Evolutionary conservation across 352 stramenopile species (phyloP), one percentile per base, ranked within the genome.

Genomic region (Pythium sukuiense): DNA sequence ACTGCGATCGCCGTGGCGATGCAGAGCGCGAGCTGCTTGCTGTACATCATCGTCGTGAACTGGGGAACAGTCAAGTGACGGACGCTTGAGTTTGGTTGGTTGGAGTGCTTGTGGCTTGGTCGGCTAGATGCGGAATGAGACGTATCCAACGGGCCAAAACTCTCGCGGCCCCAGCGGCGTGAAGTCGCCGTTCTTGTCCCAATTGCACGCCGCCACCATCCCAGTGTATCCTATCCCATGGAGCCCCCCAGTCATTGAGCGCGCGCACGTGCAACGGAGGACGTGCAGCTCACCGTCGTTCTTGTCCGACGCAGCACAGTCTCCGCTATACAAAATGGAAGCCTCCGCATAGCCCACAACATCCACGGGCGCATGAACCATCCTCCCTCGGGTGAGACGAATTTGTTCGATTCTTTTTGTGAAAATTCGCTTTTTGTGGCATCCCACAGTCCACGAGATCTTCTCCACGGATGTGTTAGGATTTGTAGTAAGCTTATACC

Each of bases 91-190:
- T 24, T 13, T 29, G 13, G 18, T 18, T 16, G n/a, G 30, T 6
- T 26, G 32, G 43, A 55, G 41, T 32, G 29, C 18, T 33, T 65
- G 59, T 30, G 20, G 59, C 30, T 33, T 50, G 59, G 59, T 53
- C 1, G 4, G 57, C 59, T 29, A 65, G 48, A 53, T 65, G 48
- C 59, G 29, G 46, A 65, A 56, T 65, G 59, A 65, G 59, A 57
- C 27, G 20, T 16, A 16, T 16, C 26, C 13, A 18, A 48, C 18
- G 29, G 3, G 26, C n/a, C 39, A 24, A 26, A 45, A 18, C 2
- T 1, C 2, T 1, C 20, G 18, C 12, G 5, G 18, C 6, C 35
- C 27, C 18, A 9, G 32, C 32, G 8, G 5, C 32, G 5, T 35
- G 20, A 7, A 57, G 18, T 16, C 16, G 53, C 6, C 32, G 53